Evolutionary conservation across 208 protist species (phyloP), one percentile per base, ranked within the genome.

Genomic region (Dictyostelium gargantuum): DNA sequence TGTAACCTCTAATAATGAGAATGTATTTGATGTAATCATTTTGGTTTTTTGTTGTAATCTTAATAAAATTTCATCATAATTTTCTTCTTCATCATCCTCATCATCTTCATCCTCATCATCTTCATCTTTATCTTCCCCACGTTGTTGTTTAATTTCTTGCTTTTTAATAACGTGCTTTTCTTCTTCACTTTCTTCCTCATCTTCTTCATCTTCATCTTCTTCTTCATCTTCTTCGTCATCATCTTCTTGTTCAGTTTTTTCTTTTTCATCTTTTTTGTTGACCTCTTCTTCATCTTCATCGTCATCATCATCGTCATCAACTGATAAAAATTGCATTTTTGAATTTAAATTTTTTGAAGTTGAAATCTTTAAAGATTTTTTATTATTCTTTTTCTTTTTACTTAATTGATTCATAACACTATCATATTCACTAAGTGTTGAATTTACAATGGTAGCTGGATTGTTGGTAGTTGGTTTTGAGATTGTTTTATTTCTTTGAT

Each of bases 1-100:
- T 50, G 61, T 76, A 44, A 84, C 50, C 17, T 84, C 75, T 17
- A 89, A 44, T 42, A 89, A 79, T 48, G 82, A 46, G 52, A 79
- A 89, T 42, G 35, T 50, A 17, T 52, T 42, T 32, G 29, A 44
- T 50, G n/a, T 13, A 79, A 75, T 66, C 38, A n/a, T 76, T 56
- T 80, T 80, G 17, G 46, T 58, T 40, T 58, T 80, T 42, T 50
- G 26, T 38, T 50, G n/a, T 52, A 52, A 46, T 32, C 35, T 52
- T 77, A 48, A 29, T 29, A 77, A 6, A 77, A 52, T 52, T 52
- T 77, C 42, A 52, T 46, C 32, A 73, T 46, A 48, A 15, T 73
- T 32, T 44, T 75, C 44, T 72, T 38, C 38, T 26, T 42, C 10
- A 46, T 66, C 17, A 68, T 26, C 3, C 26, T 70, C 26, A 19